phyloP scores from a whole-genome alignment of 176 grass and related monocot species.

The Bolboschoenus planiculmis region DNA sequence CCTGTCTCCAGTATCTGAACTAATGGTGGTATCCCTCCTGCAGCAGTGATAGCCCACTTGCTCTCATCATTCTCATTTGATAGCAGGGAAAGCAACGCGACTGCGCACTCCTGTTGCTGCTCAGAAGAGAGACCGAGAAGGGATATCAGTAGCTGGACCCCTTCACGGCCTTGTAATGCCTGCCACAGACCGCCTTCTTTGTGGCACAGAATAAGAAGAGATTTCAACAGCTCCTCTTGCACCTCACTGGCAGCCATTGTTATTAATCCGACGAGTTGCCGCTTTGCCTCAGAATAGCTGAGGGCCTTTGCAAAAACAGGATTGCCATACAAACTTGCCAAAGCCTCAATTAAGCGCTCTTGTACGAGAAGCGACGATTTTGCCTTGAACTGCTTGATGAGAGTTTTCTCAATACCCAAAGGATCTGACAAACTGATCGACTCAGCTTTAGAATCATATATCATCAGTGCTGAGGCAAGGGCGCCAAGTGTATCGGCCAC shows the following conservation, averaged over 20 bases:
- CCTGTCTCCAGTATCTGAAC: constrained; percentile 99
- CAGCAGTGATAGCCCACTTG: constrained; percentile 99
- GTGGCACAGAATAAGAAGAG: constrained; percentile 82
- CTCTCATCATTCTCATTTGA: constrained; percentile 99
- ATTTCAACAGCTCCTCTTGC: constrained; percentile 87
- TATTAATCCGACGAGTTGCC: constrained; percentile 85
- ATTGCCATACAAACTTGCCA: constrained; percentile 98
- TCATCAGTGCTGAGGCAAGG: constrained; percentile 97
- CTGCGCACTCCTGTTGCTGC: constrained; percentile 99
- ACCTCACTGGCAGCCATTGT: constrained; percentile 87
- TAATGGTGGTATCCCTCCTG: constrained; percentile 99
- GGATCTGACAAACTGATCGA: constrained; percentile 78
- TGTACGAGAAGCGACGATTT: constrained; percentile 82
- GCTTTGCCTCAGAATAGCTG: constrained; percentile 86
- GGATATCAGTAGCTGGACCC: constrained; percentile 95
- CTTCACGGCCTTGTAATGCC: constrained; percentile 96
- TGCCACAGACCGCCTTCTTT: constrained; percentile 91
- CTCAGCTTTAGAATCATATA: constrained; percentile 92
- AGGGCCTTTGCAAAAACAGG: constrained; percentile 75
- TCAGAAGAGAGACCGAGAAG: constrained; percentile 98
- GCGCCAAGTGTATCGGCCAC: constrained; percentile 96
- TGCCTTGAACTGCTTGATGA: constrained; percentile 89
- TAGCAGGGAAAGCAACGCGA: constrained; percentile 80
- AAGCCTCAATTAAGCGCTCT: constrained; percentile 97
- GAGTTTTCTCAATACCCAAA: constrained; percentile 72